phyloP scores from a whole-genome alignment of 2,329 filamentous ascomycete genomes.

The Colletotrichum lupini region DNA sequence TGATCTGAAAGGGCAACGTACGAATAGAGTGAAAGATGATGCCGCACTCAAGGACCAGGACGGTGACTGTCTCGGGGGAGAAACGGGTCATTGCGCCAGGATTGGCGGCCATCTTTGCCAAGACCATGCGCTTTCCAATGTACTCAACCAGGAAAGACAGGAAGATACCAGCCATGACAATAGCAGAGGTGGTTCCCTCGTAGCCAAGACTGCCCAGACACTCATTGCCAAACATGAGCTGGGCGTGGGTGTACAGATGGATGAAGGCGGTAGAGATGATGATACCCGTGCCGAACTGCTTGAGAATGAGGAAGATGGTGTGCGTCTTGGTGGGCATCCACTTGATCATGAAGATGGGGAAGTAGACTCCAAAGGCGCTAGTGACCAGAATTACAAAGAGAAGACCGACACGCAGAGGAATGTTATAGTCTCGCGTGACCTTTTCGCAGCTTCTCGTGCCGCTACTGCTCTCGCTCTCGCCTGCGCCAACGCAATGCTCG shows the following conservation, averaged over 20 bases:
- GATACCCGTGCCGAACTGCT: constrained; percentile 80
- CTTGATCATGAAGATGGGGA: constrained; percentile 71
- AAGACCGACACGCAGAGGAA: constrained; percentile 75
- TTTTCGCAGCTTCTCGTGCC: constrained; percentile 55
- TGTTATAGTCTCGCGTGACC: constrained; percentile 68
- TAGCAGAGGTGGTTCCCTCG: constrained; percentile 75
- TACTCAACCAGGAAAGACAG: constrained; percentile 80
- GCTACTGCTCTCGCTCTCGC: constrained; percentile 52
- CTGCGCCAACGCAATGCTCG: constrained; percentile 59
- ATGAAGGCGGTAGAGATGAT: constrained; percentile 79
- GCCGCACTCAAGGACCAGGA: constrained; percentile 78
- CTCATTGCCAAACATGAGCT: constrained; percentile 77
- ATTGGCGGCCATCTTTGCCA: constrained; percentile 41
- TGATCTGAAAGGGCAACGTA: constrained; percentile 48
- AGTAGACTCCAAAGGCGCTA: constrained; percentile 63
- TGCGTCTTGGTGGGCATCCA: constrained; percentile 63
- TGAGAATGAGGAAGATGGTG: constrained; percentile 70
- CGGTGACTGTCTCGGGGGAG: constrained; percentile 64
- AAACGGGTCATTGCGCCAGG: constrained; percentile 38
- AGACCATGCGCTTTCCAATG: constrained; percentile 68
- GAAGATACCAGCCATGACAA: constrained; percentile 80
- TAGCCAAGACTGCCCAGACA: constrained; percentile 75
- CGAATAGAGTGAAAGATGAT: constrained; percentile 80
- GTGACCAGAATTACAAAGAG: constrained; percentile 78
- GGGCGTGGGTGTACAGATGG: constrained; percentile 78